These are phyloP conservation scores for Neopestalotiopsis sp. DNA, from an alignment of 2,329 filamentous ascomycete species.

Conservation along the genomic window DNA sequence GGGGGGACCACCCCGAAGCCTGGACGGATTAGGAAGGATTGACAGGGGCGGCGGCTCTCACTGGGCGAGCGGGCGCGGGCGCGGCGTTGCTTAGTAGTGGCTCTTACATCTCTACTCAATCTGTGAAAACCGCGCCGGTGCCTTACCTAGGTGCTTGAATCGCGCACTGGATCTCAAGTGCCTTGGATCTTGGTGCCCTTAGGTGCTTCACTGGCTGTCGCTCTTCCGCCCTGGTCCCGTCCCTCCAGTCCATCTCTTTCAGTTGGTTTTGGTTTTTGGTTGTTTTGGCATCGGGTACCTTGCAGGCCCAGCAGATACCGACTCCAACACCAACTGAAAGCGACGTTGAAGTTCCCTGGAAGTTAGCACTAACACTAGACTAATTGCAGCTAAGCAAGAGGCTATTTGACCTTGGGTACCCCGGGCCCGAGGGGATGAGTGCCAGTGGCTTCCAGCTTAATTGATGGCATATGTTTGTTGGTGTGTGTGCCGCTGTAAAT, in stretches of 20 bases:
- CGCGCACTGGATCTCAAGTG: background rate
- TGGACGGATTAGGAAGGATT: conserved; percentile 13
- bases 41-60: conserved; percentile 7
- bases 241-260: no score
- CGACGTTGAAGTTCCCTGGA: background rate
- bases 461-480: no score
- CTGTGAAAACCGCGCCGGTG: background rate
- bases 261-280: background rate
- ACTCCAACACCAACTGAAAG: background rate
- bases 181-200: background rate
- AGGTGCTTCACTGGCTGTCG: no score
- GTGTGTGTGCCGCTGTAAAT: background rate
- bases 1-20: background rate
- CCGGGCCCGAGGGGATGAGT: background rate
- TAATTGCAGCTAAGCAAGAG: background rate
- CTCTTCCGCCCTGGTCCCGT: no score
- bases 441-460: background rate
- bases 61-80: background rate
- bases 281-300: background rate
- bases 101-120: background rate
- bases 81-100: background rate
- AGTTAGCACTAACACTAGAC: background rate
- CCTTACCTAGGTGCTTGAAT: background rate
- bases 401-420: background rate
- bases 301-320: background rate